Evolutionary conservation across 2,329 filamentous ascomycete genomes (phyloP).

Genomic region (Aspergillus melleus): DNA sequence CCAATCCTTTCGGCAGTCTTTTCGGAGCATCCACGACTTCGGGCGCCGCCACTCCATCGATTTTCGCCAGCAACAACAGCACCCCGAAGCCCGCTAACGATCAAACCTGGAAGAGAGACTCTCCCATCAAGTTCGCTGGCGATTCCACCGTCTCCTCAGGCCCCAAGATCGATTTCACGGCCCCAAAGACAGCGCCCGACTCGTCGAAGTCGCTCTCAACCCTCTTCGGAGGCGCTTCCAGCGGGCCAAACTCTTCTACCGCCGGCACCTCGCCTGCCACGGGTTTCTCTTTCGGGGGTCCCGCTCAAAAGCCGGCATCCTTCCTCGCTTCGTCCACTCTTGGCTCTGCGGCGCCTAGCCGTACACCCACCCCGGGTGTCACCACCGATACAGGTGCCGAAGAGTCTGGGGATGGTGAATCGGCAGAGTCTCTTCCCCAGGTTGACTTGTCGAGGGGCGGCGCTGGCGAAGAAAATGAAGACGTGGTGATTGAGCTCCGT

Average conservation of each 20-base stretch:
- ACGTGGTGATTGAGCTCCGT: constrained; percentile 67
- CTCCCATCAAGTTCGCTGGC: constrained; percentile 50
- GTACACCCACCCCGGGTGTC: constrained; percentile 48
- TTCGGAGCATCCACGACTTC: constrained; percentile 29
- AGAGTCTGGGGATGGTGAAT: constrained; percentile 53
- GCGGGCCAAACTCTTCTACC: constrained; percentile 18
- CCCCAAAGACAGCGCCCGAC: constrained; percentile 19
- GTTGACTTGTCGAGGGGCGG: constrained; percentile 67
- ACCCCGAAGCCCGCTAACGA: constrained; percentile 28
- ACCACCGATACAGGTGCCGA: constrained; percentile 45
- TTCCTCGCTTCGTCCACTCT: constrained; percentile 30
- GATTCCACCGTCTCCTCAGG: constrained; percentile 26
- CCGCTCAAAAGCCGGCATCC: constrained; percentile 20
- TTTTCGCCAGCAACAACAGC: constrained; percentile 14
- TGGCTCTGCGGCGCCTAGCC: constrained; percentile 42
- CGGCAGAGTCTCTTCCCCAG: constrained; percentile 62
- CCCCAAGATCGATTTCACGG: constrained; percentile 29
- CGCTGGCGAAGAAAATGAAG: constrained; percentile 71
- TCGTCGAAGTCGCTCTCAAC: constrained; percentile 30
- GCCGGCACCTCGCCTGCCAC: constrained; percentile 21
- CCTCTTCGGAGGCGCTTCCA: constrained; percentile 29
- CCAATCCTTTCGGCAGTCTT: constrained; percentile 24
- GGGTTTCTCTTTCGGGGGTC: constrained; percentile 45
- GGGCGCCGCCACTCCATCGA: constrained; percentile 15
- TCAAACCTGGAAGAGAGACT: constrained; percentile 50